Conservation (phyloP, 176 grass and related monocot species). For the Triticum urartu region DNA sequence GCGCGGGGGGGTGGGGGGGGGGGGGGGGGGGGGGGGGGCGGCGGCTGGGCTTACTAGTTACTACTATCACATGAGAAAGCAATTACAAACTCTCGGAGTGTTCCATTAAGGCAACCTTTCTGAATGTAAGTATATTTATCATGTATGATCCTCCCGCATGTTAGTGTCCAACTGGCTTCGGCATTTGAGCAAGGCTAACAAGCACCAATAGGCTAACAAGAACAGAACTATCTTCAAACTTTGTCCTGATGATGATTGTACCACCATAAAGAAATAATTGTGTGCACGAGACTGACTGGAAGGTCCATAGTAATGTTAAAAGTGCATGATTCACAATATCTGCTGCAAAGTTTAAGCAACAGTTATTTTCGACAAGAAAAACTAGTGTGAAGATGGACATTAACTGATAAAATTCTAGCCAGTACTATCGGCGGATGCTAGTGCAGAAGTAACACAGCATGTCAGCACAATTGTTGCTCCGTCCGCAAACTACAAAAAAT, state of each 20-base stretch:
- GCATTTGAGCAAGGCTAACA: conserved; percentile 12
- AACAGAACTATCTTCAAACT: not conserved
- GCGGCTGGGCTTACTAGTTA: not conserved
- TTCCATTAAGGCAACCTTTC: not conserved
- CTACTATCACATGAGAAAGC: conserved; percentile 3
- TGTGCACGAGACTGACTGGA: not conserved
- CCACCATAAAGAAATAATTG: not conserved
- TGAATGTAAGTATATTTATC: not conserved
- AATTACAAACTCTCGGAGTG: not conserved
- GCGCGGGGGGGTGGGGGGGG: no score
- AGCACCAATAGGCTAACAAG: not conserved
- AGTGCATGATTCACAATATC: not conserved
- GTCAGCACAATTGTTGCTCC: not conserved
- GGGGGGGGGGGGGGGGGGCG: no score
- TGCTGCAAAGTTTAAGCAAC: not conserved
- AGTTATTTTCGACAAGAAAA: not conserved
- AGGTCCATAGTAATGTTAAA: conserved; percentile 1
- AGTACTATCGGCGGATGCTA: not conserved
- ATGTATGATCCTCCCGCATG: not conserved
- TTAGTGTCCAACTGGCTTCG: not conserved
- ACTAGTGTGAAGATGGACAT: not conserved
- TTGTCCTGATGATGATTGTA: not conserved
- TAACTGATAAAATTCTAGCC: not conserved
- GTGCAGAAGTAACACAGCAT: not conserved
- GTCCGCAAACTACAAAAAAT: not conserved